These are phyloP conservation scores for Colletotrichum tropicale DNA, from an alignment of 2,329 filamentous ascomycete species.

Conservation along the genomic window DNA sequence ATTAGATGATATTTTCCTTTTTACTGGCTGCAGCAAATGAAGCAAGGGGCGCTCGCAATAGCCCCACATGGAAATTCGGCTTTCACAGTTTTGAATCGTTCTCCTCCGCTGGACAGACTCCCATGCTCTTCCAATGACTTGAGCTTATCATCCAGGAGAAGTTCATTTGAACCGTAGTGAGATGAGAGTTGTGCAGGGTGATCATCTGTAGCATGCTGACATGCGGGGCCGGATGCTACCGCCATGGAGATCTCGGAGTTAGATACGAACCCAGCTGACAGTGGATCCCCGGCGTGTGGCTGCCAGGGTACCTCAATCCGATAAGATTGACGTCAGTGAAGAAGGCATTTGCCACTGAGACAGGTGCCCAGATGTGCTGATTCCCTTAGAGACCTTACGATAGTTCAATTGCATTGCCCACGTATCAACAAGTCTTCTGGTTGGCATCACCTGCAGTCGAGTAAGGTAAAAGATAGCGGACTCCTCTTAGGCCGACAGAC, in stretches of 20 bases:
- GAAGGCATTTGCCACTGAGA: background rate
- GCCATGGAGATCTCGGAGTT: background rate
- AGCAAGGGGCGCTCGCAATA: background rate
- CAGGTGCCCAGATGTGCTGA: background rate
- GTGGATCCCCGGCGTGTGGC: background rate
- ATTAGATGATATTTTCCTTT: background rate
- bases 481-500: background rate
- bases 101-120: background rate
- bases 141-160: background rate
- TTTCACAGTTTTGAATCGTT: background rate
- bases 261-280: background rate
- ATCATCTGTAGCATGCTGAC: background rate
- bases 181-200: background rate
- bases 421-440: background rate
- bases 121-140: rapidly evolving
- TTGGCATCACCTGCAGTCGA: background rate
- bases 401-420: background rate
- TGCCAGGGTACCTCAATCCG: background rate
- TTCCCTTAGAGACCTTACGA: background rate
- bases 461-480: background rate
- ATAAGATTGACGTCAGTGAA: background rate
- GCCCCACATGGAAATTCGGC: background rate
- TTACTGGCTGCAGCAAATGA: background rate
- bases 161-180: rapidly evolving
- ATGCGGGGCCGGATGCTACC: background rate